Evolutionary conservation across 2,329 filamentous ascomycete genomes (phyloP), one percentile per base, ranked within the genome.

Genomic region (Fusarium domesticum): DNA sequence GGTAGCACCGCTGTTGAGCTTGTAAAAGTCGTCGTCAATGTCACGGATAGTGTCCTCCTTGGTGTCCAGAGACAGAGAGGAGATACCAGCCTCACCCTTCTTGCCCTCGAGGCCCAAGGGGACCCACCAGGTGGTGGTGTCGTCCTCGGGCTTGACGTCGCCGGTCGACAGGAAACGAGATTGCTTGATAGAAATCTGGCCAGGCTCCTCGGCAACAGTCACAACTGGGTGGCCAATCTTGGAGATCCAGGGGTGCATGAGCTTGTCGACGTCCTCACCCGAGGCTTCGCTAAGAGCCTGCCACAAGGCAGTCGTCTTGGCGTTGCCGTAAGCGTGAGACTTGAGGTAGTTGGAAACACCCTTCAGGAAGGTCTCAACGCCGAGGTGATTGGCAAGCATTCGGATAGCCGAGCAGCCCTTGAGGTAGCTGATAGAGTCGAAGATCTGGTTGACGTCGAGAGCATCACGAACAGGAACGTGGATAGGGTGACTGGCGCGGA

Each of bases 391-490:
- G 57, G 89, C 92, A 59, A 98, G 72, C 93, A 98, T 98, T 62
- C 93, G 87, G 62, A 98, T 93, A 47, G 93, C 88, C 2, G 92
- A 96, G 71, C 89, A 95, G 28, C 93, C 93, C 73, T 98, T 97
- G 51, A 95, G 77, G 65, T 97, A 98, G 70, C 88, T 95, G 69
- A 98, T 97, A 65, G 85, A 81, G 66, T 98, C 93, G 63, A 98
- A 98, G 54, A 97, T 95, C 68, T 98, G 93, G 67, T 97, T 95
- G 54, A 97, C 89, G 58, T 97, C 93, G 10, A 97, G 80, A 20
- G 91, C 93, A 65, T 96, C 91, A 58, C 84, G 84, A 20, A 98
- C 93, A 1, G 90, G 88, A 6, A 98, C 93, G 67, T 98, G 92
- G 56, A 98, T 96, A 7, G 93, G 88, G 67, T 98, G 93, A 38